phyloP scores from a whole-genome alignment of 139 green algal genomes.

The Zygnema circumcarinatum region DNA sequence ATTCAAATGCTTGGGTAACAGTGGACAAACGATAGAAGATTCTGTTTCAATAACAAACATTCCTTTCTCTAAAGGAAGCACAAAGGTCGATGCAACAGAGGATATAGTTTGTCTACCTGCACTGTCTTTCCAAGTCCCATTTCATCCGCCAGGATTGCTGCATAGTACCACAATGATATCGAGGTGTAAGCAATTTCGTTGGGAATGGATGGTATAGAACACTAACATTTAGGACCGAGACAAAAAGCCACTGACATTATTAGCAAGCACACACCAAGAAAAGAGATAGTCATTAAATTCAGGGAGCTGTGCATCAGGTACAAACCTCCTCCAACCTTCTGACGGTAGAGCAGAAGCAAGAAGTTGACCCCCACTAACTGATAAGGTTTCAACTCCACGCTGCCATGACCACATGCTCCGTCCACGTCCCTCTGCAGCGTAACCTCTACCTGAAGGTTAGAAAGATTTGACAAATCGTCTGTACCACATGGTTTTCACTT shows the following conservation, averaged over 20 bases:
- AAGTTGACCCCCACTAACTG: slow-evolving; percentile 95
- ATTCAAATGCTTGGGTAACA: too few relatives aligned
- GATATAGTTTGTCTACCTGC: slow-evolving; percentile 28
- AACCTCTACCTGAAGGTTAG: too few relatives aligned
- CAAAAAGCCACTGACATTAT: background rate
- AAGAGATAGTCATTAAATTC: too few relatives aligned
- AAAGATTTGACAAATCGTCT: too few relatives aligned
- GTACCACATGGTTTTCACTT: too few relatives aligned
- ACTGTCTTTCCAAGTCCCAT: slow-evolving; percentile 93
- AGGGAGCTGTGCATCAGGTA: slow-evolving; percentile 62
- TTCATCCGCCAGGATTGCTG: slow-evolving; percentile 88
- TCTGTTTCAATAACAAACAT: background rate
- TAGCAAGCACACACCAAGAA: background rate
- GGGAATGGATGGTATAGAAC: background rate
- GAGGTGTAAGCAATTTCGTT: background rate
- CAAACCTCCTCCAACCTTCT: slow-evolving; percentile 57
- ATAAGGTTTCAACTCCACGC: slow-evolving; percentile 81
- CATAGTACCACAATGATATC: slow-evolving; percentile 30
- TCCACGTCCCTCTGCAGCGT: slow-evolving; percentile 1
- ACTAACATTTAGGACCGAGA: too few relatives aligned
- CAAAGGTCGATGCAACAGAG: too few relatives aligned
- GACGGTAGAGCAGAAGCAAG: slow-evolving; percentile 81
- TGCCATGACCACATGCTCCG: slow-evolving; percentile 10
- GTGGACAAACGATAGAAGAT: background rate
- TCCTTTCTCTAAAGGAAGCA: too few relatives aligned